Base-by-base conservation (phyloP, 2,329 filamentous ascomycete species). In the Scytalidium sp. region DNA sequence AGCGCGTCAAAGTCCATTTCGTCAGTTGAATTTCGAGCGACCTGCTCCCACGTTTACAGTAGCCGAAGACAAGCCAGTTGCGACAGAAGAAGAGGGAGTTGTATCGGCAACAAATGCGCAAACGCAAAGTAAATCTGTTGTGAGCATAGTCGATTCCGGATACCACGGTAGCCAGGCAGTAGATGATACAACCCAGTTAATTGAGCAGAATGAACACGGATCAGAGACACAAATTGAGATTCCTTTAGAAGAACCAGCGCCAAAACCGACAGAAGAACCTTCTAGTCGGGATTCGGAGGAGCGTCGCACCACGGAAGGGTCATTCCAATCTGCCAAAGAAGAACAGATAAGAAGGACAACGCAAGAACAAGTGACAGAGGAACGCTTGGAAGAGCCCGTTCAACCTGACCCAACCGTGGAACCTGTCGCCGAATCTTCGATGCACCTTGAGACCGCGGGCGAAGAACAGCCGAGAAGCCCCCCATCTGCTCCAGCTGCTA, bases 151-250 rank as follows among this genome's bases (percentile, higher is more conserved):
- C 1, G 86, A 90, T 59, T 90, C 87, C 27, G 86, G 87, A 22
- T 90, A 89, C 60, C 83, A 88, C 69, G 86, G 84, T 43, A 87
- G 84, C 59, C 82, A 85, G 58, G n/a, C n/a, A n/a, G 45, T 58
- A 23, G 51, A 57, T 41, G 49, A 55, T 29, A 50, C 57, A 43
- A 49, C 45, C 19, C 29, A 50, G 47, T 40, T 45, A 6, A 36
- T 41, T 21, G 29, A 39, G 21, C 43, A 5, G 39, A 36, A n/a
- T 36, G 32, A 36, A 36, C 13, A 36, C 32, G 32, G 32, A 36
- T 36, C 32, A 36, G 32, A 36, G 5, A 36, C 32, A 5, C 32
- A 36, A 15, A 5, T 36, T 36, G 32, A 36, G 13, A n/a, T 15
- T 4, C 7, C 32, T 36, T 9, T 36, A 15, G 32, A 36, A 7